Conservation (phyloP, 2,329 filamentous ascomycete genomes). For the Elsinoe ampelina region DNA sequence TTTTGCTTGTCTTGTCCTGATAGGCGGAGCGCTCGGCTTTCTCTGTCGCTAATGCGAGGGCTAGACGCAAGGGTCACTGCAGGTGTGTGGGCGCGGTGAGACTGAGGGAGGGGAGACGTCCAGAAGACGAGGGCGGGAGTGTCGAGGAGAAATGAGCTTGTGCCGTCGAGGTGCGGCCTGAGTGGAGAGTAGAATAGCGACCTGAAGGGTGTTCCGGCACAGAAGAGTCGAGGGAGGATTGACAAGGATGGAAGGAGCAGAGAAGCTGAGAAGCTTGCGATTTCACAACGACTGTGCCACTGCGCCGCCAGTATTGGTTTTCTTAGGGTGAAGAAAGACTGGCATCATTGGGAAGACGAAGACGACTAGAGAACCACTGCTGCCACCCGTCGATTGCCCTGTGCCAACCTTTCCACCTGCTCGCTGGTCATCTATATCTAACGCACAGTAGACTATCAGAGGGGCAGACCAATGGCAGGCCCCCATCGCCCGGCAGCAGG, state of each 20-base stretch:
- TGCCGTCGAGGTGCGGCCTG: too few species aligned
- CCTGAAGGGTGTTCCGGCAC: neutral
- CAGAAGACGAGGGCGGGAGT: neutral
- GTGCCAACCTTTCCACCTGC: slow-evolving; percentile 9
- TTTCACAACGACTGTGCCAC: neutral
- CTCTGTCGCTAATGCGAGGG: slow-evolving; percentile 5
- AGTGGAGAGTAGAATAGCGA: neutral
- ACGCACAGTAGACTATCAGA: slow-evolving; percentile 8
- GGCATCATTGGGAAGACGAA: slow-evolving; percentile 8
- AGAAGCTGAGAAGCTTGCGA: neutral
- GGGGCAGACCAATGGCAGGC: neutral
- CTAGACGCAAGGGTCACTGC: neutral
- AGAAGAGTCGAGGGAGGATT: neutral
- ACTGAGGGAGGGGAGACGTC: neutral
- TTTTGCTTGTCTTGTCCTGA: neutral
- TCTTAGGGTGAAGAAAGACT: neutral
- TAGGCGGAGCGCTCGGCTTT: slow-evolving; percentile 4
- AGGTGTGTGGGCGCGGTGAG: neutral
- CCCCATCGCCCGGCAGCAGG: neutral
- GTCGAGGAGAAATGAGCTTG: neutral
- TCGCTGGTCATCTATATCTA: slow-evolving; percentile 11
- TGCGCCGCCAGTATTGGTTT: neutral
- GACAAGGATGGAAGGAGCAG: slow-evolving; percentile 2
- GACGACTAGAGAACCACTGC: slow-evolving; percentile 10
- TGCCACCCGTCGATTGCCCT: slow-evolving; percentile 10